Conservation (phyloP, 23 red algal species). For the Chondrus crispus region DNA sequence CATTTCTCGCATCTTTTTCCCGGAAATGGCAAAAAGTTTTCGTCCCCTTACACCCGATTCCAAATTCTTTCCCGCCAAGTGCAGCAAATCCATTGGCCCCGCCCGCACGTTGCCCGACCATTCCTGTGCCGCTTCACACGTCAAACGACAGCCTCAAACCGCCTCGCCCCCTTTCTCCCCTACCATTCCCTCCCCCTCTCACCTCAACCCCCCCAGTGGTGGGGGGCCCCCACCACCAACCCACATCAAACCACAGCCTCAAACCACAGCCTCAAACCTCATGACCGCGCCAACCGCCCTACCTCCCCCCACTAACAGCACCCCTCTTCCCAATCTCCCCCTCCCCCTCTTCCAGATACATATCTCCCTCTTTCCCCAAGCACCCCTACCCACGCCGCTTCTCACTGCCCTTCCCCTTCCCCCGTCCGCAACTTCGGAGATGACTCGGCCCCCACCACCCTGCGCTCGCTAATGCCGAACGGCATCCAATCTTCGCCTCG, state of each 20-base stretch:
- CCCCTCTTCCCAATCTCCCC: too few relatives aligned
- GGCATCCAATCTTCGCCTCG: not conserved
- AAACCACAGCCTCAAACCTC: too few relatives aligned
- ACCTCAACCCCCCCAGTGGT: not conserved
- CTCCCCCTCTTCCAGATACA: too few relatives aligned
- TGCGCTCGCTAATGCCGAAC: not conserved
- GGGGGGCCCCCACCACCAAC: not conserved
- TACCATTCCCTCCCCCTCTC: not conserved
- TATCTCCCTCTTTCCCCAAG: too few relatives aligned
- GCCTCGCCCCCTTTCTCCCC: not conserved
- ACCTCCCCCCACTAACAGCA: too few relatives aligned
- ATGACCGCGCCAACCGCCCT: not conserved
- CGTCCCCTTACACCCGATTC: too few relatives aligned
- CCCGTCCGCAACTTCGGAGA: not conserved
- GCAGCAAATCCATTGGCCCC: too few relatives aligned
- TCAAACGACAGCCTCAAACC: constrained; percentile 4
- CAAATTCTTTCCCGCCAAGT: too few relatives aligned
- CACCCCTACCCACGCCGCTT: not conserved
- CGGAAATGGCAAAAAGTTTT: too few relatives aligned
- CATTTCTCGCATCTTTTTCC: too few relatives aligned
- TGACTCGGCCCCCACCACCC: not conserved
- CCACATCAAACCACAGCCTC: not conserved
- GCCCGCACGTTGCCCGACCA: too few relatives aligned
- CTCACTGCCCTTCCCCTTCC: not conserved
- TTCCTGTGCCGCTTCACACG: too few relatives aligned